phyloP scores from a whole-genome alignment of 345 rosid species.

The Fremontodendron californicum region DNA sequence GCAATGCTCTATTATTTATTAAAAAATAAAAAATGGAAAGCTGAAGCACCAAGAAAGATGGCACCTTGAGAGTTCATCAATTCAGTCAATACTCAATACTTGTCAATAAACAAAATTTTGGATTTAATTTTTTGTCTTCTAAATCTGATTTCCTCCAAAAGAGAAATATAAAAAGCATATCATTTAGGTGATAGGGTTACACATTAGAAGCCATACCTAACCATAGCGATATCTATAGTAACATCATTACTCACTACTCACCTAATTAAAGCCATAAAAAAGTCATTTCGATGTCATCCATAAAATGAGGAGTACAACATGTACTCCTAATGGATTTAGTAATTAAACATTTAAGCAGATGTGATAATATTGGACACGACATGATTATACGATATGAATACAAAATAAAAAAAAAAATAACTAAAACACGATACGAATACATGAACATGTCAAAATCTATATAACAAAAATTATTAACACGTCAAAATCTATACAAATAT shows the following conservation, averaged over 20 bases:
- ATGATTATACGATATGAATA: too few relatives aligned
- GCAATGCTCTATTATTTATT: background rate
- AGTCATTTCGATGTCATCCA: constrained; percentile 5
- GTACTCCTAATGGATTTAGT: background rate
- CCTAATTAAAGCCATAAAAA: constrained; percentile 40
- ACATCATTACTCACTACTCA: constrained; percentile 83
- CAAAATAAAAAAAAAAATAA: too few relatives aligned
- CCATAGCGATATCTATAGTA: constrained; percentile 81
- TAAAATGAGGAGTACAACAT: background rate
- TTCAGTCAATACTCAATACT: background rate
- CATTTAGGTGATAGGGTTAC: background rate
- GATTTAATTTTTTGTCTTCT: background rate
- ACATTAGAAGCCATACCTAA: constrained; percentile 45
- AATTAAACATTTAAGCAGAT: too few relatives aligned
- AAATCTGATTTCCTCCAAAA: background rate
- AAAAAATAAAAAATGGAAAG: background rate
- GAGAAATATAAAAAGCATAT: background rate
- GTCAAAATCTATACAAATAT: too few relatives aligned
- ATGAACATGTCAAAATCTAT: too few relatives aligned
- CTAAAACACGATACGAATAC: too few relatives aligned
- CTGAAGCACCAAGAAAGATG: too few relatives aligned
- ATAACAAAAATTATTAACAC: background rate
- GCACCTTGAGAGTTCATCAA: background rate
- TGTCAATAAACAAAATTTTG: background rate
- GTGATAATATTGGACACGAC: background rate